Evolutionary conservation across 345 rosid species (phyloP), one percentile per base, ranked within the genome.

Genomic region (Zanthoxylum bungeanum): DNA sequence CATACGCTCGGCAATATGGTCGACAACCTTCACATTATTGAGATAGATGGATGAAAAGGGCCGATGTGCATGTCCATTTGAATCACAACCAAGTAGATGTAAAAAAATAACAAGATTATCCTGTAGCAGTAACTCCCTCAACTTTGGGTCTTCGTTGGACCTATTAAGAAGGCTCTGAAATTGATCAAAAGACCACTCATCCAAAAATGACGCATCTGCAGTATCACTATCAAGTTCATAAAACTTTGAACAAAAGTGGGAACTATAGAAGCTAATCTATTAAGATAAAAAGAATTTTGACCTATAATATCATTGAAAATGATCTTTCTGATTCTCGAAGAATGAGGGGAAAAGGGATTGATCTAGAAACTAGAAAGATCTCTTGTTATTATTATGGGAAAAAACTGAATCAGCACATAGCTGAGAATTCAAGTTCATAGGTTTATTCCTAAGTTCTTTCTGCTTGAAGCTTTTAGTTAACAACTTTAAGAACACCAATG

Each of bases 181-280:
- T 75, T 93, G 96, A 74, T 93, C 96, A 75, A 90, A 93, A 77
- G 98, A 90, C 96, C 98, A 93, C 85, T 91, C 96, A 84, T 93
- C 98, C 89, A 91, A 82, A 86, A 93, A 93, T 70, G 98, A 90
- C 24, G 98, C 98, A 90, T 93, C 98, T 93, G 92, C 91, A 91
- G 68, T 64, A 76, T 63, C 74, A 80, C 75, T 77, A 71, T 50
- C 42, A 31, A 71, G 75, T 64, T 62, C 36, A 73, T 69, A 76
- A 74, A 60, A 76, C 64, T 70, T 67, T 66, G 68, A 76, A 76
- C 56, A 64, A 64, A 40, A 25, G 9, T 42, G 19, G 56, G 57
- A 51, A 28, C 39, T 30, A 42, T 24, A 51, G 10, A 72, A 61
- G 24, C 39, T 47, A 36, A 62, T 25, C 50, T 21, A 17, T 36